Conservation (phyloP, 495 filamentous ascomycete species). For the Podospora pseudopauciseta region DNA sequence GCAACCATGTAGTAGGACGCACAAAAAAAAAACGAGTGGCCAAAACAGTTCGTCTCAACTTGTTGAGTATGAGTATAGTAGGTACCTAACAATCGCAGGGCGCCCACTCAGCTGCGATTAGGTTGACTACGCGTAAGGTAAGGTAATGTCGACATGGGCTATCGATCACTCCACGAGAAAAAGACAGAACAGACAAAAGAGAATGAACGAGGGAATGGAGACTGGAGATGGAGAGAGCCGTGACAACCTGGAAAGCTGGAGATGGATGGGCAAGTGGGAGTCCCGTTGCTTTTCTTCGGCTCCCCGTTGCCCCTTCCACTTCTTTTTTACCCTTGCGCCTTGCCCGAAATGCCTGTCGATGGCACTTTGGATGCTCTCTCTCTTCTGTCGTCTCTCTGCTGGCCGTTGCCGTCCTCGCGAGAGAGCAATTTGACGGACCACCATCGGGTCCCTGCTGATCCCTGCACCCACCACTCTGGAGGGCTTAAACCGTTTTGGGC, state of each 20-base stretch:
- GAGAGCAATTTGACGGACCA: conserved; percentile 37
- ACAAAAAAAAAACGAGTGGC: conserved; percentile 7
- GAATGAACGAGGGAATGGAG: conserved; percentile 3
- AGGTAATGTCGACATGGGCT: not conserved
- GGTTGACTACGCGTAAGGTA: too few relatives aligned
- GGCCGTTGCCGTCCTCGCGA: conserved; percentile 26
- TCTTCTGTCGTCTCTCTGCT: conserved; percentile 19
- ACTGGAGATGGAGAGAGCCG: not conserved
- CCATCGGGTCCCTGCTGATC: conserved; percentile 34
- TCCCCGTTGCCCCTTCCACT: conserved; percentile 6
- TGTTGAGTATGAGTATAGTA: not conserved
- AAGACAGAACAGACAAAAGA: not conserved
- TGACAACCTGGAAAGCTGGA: not conserved
- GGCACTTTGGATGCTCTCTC: conserved; percentile 6
- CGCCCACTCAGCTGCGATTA: not conserved
- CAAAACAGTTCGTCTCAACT: conserved; percentile 4
- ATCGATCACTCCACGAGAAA: not conserved
- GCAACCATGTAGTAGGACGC: conserved; percentile 5
- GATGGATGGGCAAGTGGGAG: not conserved
- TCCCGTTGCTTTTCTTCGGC: not conserved
- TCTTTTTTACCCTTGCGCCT: conserved; percentile 10
- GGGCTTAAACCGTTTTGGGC: conserved; percentile 29
- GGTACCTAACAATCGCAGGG: not conserved
- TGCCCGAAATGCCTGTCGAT: conserved; percentile 13
- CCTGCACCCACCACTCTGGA: conserved; percentile 22